Base-by-base conservation (phyloP, 768 basidiomycete species). In the Glaciozyma antarctica region DNA sequence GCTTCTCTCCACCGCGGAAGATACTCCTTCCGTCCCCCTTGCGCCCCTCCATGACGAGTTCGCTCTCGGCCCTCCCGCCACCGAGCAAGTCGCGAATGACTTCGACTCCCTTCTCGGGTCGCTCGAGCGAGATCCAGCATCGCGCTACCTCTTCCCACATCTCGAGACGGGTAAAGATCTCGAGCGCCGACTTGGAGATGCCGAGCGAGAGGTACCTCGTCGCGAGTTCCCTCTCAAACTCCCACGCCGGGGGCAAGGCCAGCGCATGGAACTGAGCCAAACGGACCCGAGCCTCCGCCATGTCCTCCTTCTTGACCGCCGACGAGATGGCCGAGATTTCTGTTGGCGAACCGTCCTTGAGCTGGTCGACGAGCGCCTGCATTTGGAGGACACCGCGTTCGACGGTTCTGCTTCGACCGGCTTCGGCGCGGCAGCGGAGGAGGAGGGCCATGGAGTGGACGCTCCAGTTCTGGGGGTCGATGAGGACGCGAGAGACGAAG, bases 71-170 rank as follows among this genome's bases (percentile, higher is more conserved):
- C 75, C 87, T 91, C 44, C 80, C 80, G 0, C 92, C 94, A 66
- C 86, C 86, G 32, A 98, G 78, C 15, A 99, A 78, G 74, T 94
- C 91, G 28, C 82, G 82, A 47, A 98, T 90, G 75, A 99, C 83
- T 3, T 79, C 76, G 65, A 90, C 81, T 8, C 86, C 95, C 74
- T 84, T 85, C 43, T 90, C 88, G 15, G 82, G 82, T 69, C 83
- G 79, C 69, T 94, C 92, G 78, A 93, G 81, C 22, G 85, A 79
- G 65, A 86, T 85, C 80, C 87, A 89, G 77, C 94, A 98, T 67
- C 82, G 81, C 51, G 91, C 90, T 12, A 89, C 92, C 69, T 97
- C 90, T 78, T 95, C 95, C 93, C 93, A 99, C 91, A 97, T 91
- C 78, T 98, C 92, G 66, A 97, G 80, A 44, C 89, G 82, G 77